Base-by-base conservation (phyloP, 192 early-diverging fungal genomes). In the Piromyces sp. region DNA sequence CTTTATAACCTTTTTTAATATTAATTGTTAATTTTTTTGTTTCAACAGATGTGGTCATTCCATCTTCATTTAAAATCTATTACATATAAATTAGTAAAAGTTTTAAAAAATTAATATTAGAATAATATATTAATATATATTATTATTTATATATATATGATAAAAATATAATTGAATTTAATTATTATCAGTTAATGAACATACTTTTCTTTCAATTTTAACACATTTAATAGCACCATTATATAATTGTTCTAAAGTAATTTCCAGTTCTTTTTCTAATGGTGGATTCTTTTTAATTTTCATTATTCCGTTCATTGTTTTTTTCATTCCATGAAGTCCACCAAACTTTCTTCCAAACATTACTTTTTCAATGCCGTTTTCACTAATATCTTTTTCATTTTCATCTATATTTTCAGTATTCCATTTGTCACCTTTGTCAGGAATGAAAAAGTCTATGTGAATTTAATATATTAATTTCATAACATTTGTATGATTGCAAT, bases 201-300 rank as follows among this genome's bases (percentile, higher is more conserved):
- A 0, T 81, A 89, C 90, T 84, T 89, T 89, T 36, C 89, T 80
- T 13, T 84, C 82, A 30, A 91, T 81, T 81, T 88, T 85, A 29
- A 91, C 81, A 79, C 87, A 88, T 82, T 90, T 90, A 17, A 91
- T 83, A n/a, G 83, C 82, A 37, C 90, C 90, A 29, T 82, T 79
- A 85, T 90, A 91, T 58, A 91, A 80, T 80, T 91, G 87, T 80
- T 91, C 90, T 42, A 91, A 80, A 19, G 90, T 89, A 26, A 89
- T 79, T 17, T 79, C 30, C 30, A 91, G 80, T 28, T 86, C 83
- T 28, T 82, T 81, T 58, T 87, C 86, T 17, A 90, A 79, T 4
- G 88, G 82, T 51, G 84, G 79, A 51, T 87, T 88, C 68, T 91
- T 36, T 83, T 83, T 36, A 79, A 81, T 78, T 33, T 84, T 81